Percentiles rank a stretch among this genome's conserved stretches.
These are phyloP conservation scores for Phytophthora hibernalis DNA, from an alignment of 352 stramenopile species.

Conservation along the genomic window DNA sequence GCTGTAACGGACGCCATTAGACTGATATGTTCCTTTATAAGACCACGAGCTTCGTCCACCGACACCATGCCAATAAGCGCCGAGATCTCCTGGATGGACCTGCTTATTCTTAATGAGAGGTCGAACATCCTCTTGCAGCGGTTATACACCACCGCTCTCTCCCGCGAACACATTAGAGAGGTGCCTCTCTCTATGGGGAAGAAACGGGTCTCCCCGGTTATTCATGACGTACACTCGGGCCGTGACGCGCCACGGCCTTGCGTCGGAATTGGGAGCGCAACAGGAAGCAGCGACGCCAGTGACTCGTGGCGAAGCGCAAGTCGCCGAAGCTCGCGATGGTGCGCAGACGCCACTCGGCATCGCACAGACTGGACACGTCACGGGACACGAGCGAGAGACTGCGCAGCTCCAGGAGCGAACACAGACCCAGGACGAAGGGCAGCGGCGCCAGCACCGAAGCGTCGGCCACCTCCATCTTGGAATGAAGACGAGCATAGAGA, in stretches of 20 bases:
- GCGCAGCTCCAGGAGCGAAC: slow-evolving; percentile 50
- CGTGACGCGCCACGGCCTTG: slow-evolving; percentile 62
- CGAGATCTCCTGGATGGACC: slow-evolving; percentile 90
- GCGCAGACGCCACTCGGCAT: slow-evolving; percentile 72
- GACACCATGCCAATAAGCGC: slow-evolving; percentile 84
- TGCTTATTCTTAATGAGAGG: slow-evolving; percentile 86
- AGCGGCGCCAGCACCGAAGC: slow-evolving; percentile 37
- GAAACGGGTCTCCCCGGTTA: slow-evolving; percentile 67
- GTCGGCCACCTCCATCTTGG: slow-evolving; percentile 19
- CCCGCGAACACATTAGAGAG: slow-evolving; percentile 79
- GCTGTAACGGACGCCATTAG: slow-evolving; percentile 84
- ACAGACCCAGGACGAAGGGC: slow-evolving; percentile 66
- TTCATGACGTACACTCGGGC: slow-evolving; percentile 89
- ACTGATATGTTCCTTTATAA: slow-evolving; percentile 88
- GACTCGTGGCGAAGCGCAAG: slow-evolving; percentile 54
- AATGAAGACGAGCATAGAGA: not conserved
- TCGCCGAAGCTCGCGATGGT: slow-evolving; percentile 58
- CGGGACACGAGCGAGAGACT: slow-evolving; percentile 53
- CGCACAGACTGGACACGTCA: slow-evolving; percentile 51
- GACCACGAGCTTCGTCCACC: slow-evolving; percentile 70
- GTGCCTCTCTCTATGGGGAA: slow-evolving; percentile 61
- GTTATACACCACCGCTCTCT: slow-evolving; percentile 83
- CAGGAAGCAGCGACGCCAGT: slow-evolving; percentile 74
- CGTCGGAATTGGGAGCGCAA: slow-evolving; percentile 68
- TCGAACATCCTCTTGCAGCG: slow-evolving; percentile 90